Evolutionary conservation across 805 yeast genomes (phyloP).

Genomic region (Soucietia sequanensis): DNA sequence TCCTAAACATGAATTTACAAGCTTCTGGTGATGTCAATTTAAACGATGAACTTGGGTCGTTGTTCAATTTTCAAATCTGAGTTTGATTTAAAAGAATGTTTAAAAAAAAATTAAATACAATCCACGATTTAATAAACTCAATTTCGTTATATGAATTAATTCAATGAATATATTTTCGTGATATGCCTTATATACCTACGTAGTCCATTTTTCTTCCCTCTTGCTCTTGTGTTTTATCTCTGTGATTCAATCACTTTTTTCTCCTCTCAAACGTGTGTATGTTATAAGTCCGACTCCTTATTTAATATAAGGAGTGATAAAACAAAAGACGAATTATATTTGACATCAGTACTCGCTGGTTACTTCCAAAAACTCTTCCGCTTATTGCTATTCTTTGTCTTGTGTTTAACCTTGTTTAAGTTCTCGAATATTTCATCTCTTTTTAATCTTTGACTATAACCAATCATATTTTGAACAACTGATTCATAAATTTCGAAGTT

Average conservation of each 20-base stretch:
- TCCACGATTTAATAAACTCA: no score
- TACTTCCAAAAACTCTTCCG: constrained; percentile 12
- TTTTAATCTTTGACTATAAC: constrained; percentile 80
- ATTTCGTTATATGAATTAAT: background rate
- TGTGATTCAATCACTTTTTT: background rate
- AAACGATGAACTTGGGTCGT: constrained; percentile 24
- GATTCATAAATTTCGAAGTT: constrained; percentile 80
- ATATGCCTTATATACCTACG: no score
- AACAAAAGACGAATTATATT: background rate
- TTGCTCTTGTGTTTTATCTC: background rate
- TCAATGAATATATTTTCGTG: no score
- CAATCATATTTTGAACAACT: constrained; percentile 86
- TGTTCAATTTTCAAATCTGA: constrained; percentile 21
- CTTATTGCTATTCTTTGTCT: constrained; percentile 12
- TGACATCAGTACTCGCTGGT: background rate
- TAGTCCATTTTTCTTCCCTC: background rate
- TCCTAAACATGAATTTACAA: constrained; percentile 43
- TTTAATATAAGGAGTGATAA: background rate
- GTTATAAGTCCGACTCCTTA: no score
- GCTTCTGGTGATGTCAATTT: constrained; percentile 25
- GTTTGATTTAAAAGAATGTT: no score
- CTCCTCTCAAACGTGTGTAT: no score
- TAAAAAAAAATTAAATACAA: no score
- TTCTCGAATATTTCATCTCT: constrained; percentile 44
- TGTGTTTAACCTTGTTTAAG: constrained; percentile 27